A percentile compares a stretch with the other conserved stretches of the same genome.
phyloP scores from a whole-genome alignment of 2,329 filamentous ascomycete genomes.

The Chaetomiaceae sp. region DNA sequence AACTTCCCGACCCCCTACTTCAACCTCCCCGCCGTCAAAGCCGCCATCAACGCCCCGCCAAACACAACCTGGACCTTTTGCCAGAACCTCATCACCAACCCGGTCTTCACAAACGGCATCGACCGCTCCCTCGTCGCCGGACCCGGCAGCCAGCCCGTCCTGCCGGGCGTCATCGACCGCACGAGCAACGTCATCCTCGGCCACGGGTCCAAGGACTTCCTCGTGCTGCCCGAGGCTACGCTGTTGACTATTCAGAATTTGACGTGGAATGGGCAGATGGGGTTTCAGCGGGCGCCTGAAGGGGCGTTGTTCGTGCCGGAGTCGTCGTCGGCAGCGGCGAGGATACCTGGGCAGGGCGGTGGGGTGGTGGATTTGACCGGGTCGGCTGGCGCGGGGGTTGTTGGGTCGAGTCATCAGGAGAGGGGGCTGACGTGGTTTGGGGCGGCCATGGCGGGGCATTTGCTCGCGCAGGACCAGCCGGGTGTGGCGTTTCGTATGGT shows the following conservation, averaged over 20 bases:
- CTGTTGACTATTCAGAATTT: conserved; percentile 8
- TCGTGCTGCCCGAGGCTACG: neutral
- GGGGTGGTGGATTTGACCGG: too few species aligned
- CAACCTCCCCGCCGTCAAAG: conserved; percentile 10
- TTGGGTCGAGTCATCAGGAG: conserved; percentile 4
- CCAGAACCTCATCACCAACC: neutral
- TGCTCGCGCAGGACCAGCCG: conserved; percentile 10
- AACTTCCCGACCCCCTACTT: conserved; percentile 8
- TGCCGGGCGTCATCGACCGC: conserved; percentile 5
- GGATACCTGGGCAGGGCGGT: too few species aligned
- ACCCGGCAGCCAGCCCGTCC: conserved; percentile 6
- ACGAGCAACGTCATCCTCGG: conserved; percentile 10
- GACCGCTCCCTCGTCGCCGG: conserved; percentile 3
- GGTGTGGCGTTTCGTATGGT: conserved; percentile 11
- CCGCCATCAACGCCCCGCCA: neutral
- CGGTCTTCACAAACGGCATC: conserved; percentile 1
- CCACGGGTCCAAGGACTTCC: conserved; percentile 4
- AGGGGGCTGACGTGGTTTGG: conserved; percentile 9
- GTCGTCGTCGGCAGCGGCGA: too few species aligned
- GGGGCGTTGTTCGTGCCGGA: neutral
- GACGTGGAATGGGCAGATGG: neutral
- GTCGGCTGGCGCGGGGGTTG: neutral
- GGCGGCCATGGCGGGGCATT: conserved; percentile 8
- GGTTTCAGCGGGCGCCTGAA: neutral
- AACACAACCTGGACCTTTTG: conserved; percentile 11